These are phyloP conservation scores for Trichoderma harzianum DNA, from an alignment of 2,329 filamentous ascomycete genomes.

Conservation along the genomic window DNA sequence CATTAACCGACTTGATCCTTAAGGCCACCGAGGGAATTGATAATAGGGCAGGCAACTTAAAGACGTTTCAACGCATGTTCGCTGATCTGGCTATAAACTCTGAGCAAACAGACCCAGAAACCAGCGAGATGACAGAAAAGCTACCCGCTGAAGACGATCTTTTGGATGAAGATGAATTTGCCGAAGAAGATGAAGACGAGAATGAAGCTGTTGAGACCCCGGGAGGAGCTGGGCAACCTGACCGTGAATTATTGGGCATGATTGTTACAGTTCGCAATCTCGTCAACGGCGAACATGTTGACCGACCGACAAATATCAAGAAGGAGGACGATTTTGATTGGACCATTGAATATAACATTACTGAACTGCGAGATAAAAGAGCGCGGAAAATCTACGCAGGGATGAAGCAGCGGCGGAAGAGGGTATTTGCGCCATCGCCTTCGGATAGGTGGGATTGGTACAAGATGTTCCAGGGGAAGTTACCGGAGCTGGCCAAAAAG, in stretches of 20 bases:
- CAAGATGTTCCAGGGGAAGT: conserved; percentile 41
- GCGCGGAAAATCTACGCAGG: conserved; percentile 53
- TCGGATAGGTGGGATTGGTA: conserved; percentile 46
- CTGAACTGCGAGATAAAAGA: conserved; percentile 51
- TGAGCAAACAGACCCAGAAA: conserved; percentile 20
- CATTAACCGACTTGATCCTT: conserved; percentile 50
- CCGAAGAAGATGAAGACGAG: conserved; percentile 13
- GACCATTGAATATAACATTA: conserved; percentile 74
- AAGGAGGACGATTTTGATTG: conserved; percentile 46
- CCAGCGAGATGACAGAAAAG: background rate
- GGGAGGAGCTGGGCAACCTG: background rate
- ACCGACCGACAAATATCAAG: conserved; percentile 52
- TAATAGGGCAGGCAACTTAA: conserved; percentile 39
- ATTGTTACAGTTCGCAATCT: conserved; percentile 69
- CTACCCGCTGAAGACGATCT: background rate
- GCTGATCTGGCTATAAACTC: conserved; percentile 45
- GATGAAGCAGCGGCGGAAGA: conserved; percentile 54
- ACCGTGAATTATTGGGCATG: conserved; percentile 59
- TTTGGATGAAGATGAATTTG: background rate
- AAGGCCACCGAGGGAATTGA: conserved; percentile 48
- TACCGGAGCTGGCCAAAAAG: conserved; percentile 42
- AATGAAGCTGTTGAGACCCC: conserved; percentile 8
- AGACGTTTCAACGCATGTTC: conserved; percentile 50
- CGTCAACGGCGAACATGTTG: conserved; percentile 62
- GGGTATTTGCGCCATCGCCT: conserved; percentile 41